Percentiles rank a stretch among this genome's conserved stretches.
phyloP scores from a whole-genome alignment of 305 asterid genomes.

The Ajuga reptans region DNA sequence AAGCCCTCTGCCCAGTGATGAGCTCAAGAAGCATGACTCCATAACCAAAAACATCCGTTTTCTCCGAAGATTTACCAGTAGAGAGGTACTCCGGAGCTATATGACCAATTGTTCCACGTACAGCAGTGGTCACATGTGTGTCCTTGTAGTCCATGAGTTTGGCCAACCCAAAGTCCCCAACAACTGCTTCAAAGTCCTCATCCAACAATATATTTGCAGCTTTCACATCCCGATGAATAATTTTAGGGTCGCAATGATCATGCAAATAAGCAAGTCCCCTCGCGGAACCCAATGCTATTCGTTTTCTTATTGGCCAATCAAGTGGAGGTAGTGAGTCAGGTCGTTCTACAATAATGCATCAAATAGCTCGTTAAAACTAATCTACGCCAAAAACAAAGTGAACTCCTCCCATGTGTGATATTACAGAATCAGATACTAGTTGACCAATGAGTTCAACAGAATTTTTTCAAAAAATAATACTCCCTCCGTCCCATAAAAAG shows the following conservation, averaged over 20 bases:
- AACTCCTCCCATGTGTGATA: background rate
- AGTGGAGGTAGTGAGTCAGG: constrained; percentile 47
- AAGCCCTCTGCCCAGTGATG: constrained; percentile 72
- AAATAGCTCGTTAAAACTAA: constrained; percentile 16
- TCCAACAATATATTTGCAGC: constrained; percentile 48
- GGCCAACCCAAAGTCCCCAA: constrained; percentile 69
- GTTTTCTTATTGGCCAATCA: constrained; percentile 49
- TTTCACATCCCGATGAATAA: constrained; percentile 64
- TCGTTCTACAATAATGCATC: constrained; percentile 36
- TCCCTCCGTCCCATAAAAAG: no score
- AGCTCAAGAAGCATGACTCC: constrained; percentile 77
- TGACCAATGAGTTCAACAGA: background rate
- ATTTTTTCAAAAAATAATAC: background rate
- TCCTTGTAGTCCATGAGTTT: constrained; percentile 76
- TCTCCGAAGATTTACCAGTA: constrained; percentile 59
- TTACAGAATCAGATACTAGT: background rate
- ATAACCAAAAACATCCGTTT: constrained; percentile 57
- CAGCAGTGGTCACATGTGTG: constrained; percentile 62
- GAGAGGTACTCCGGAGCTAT: constrained; percentile 60
- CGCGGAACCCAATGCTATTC: constrained; percentile 60
- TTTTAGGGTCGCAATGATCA: constrained; percentile 68
- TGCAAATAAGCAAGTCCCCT: constrained; percentile 68
- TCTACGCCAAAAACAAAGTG: background rate
- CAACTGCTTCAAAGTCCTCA: constrained; percentile 54
- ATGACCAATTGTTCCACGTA: constrained; percentile 59